Evolutionary conservation across 768 basidiomycete species (phyloP).

Genomic region (Mycena chlorophos): DNA sequence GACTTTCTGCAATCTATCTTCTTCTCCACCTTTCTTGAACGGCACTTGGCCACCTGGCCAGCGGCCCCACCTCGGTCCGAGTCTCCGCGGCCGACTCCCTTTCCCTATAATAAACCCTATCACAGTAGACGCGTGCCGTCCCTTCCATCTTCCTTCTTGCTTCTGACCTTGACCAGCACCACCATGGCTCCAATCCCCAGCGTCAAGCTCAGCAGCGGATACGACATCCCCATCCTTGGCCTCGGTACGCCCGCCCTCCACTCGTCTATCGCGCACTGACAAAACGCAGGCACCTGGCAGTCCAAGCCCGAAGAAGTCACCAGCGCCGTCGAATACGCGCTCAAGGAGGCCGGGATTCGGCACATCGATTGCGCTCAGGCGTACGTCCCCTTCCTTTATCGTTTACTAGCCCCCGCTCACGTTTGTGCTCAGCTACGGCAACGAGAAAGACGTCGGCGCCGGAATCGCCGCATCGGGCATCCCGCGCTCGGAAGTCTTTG

Average conservation of each 20-base stretch:
- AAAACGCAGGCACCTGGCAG: conserved; percentile 72
- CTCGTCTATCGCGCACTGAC: conserved; percentile 4
- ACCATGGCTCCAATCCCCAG: conserved; percentile 40
- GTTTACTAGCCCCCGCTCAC: conserved; percentile 38
- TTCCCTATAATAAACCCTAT: no score
- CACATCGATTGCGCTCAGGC: conserved; percentile 69
- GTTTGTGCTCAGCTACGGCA: conserved; percentile 46
- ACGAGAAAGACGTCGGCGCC: conserved; percentile 81
- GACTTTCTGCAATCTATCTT: no score
- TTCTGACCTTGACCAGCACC: conserved; percentile 12
- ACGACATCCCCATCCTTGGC: conserved; percentile 55
- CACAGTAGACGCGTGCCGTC: no score
- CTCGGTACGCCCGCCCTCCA: conserved; percentile 46
- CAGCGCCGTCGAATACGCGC: conserved; percentile 68
- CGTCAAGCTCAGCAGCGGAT: conserved; percentile 63
- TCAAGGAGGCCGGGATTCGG: conserved; percentile 73
- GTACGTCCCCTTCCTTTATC: conserved; percentile 18
- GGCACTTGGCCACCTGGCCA: no score
- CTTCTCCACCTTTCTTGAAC: no score
- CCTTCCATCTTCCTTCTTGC: neutral
- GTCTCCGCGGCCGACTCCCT: no score
- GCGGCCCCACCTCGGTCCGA: no score
- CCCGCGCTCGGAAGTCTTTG: conserved; percentile 63
- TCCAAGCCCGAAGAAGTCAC: conserved; percentile 71
- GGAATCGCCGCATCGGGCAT: conserved; percentile 78